phyloP scores from a whole-genome alignment of 164 flowering plant species.

The Paratinospora sagittata region DNA sequence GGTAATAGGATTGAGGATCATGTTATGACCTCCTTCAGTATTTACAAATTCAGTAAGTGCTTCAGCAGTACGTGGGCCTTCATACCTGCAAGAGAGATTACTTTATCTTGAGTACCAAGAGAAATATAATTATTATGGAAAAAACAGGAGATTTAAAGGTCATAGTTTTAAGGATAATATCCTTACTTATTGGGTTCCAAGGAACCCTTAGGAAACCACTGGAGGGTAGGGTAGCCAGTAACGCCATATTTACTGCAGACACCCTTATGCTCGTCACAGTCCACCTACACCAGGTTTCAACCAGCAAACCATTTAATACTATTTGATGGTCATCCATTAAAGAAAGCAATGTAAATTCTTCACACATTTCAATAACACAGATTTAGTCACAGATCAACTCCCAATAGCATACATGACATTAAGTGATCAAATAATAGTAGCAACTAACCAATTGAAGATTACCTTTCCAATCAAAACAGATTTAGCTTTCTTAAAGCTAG shows the following conservation, averaged over 20 bases:
- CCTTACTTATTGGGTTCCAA: conserved; percentile 88
- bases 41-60: conserved; percentile 83
- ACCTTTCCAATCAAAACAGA: conserved; percentile 94
- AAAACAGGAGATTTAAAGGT: neutral
- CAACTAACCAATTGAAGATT: neutral
- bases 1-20: neutral
- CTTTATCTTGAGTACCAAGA: neutral
- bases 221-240: conserved; percentile 85
- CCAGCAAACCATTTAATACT: neutral
- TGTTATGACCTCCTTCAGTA: conserved; percentile 67
- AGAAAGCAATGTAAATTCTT: neutral
- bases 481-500: conserved; percentile 85
- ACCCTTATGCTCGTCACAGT: conserved; percentile 91
- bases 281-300: conserved; percentile 47
- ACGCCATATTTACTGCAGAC: conserved; percentile 78
- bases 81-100: conserved; percentile 48
- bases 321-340: neutral
- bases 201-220: conserved; percentile 96
- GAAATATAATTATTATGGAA: neutral
- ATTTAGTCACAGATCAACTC: neutral
- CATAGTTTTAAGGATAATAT: neutral
- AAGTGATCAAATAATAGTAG: neutral
- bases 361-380: neutral
- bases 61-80: conserved; percentile 86
- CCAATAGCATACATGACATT: neutral